Percentiles rank a stretch among this genome's conserved stretches.
phyloP scores from a whole-genome alignment of 2,329 filamentous ascomycete genomes.

The Pseudocercospora ulei region DNA sequence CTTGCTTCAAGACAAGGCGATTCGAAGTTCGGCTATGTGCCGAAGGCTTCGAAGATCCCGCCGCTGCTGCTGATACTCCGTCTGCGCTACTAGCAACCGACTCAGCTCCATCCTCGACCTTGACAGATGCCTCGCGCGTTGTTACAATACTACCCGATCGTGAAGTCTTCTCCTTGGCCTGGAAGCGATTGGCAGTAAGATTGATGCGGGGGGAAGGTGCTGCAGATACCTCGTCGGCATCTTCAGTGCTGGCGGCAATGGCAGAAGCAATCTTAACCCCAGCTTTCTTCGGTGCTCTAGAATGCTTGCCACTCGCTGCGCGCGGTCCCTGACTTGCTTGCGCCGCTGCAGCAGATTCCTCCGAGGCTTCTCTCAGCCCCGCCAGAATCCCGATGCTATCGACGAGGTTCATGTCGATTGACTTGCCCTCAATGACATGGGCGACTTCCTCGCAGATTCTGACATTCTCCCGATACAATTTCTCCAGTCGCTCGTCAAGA shows the following conservation, averaged over 20 bases:
- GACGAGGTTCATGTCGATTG: conserved; percentile 37
- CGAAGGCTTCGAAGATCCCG: conserved; percentile 29
- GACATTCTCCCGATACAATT: conserved; percentile 42
- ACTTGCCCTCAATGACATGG: conserved; percentile 38
- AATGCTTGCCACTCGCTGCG: conserved; percentile 26
- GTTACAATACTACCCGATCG: conserved; percentile 40
- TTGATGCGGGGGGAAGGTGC: conserved; percentile 32
- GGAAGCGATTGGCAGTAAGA: conserved; percentile 24
- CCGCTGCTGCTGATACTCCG: conserved; percentile 31
- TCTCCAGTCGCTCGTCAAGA: conserved; percentile 42
- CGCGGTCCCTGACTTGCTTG: conserved; percentile 26
- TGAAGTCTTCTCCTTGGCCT: conserved; percentile 34
- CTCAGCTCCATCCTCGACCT: conserved; percentile 42
- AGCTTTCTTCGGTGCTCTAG: conserved; percentile 26
- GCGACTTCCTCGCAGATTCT: conserved; percentile 41
- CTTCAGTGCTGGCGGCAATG: conserved; percentile 25
- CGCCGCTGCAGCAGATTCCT: conserved; percentile 34
- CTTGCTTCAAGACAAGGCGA: conserved; percentile 33
- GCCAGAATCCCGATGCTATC: conserved; percentile 41
- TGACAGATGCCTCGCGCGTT: conserved; percentile 44
- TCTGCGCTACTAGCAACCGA: conserved; percentile 39
- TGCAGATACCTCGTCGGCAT: conserved; percentile 29
- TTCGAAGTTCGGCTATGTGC: conserved; percentile 23
- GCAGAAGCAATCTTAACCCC: conserved; percentile 21
- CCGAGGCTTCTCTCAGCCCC: conserved; percentile 42